Conservation (phyloP, 208 protist genomes). For the Trypanosoma congolense region DNA sequence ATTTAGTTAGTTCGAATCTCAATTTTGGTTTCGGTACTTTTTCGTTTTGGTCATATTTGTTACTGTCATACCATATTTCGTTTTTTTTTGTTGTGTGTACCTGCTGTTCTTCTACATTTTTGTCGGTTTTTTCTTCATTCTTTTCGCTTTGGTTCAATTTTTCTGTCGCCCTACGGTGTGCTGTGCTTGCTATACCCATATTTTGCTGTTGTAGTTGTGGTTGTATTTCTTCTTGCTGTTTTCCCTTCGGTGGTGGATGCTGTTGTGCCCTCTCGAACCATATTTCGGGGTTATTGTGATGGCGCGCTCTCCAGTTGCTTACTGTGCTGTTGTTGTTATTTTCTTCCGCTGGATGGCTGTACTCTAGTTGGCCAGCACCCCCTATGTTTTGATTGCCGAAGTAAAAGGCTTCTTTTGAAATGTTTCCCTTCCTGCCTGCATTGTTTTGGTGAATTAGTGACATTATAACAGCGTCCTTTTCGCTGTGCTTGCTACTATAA, state of each 20-base stretch:
- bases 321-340: not conserved
- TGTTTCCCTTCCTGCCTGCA: slow-evolving; percentile 3
- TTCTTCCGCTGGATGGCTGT: not conserved
- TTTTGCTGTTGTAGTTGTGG: too few species aligned
- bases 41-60: not conserved
- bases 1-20: slow-evolving; percentile 17
- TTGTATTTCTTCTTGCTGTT: slow-evolving; percentile 1
- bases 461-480: not conserved
- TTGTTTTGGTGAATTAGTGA: slow-evolving; percentile 3
- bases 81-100: not conserved
- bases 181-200: too few species aligned
- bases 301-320: slow-evolving; percentile 8
- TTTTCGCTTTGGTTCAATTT: not conserved
- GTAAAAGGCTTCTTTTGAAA: slow-evolving; percentile 14
- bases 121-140: not conserved
- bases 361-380: slow-evolving; percentile 17
- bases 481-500: not conserved
- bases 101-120: not conserved
- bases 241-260: not conserved
- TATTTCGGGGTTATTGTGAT: not conserved
- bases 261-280: not conserved
- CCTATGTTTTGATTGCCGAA: slow-evolving; percentile 10
- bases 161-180: too few species aligned
- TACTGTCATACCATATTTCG: not conserved
- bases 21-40: slow-evolving; percentile 8